Conservation (phyloP, 1,284 basidiomycete genomes). For the Wallemia hederae region DNA sequence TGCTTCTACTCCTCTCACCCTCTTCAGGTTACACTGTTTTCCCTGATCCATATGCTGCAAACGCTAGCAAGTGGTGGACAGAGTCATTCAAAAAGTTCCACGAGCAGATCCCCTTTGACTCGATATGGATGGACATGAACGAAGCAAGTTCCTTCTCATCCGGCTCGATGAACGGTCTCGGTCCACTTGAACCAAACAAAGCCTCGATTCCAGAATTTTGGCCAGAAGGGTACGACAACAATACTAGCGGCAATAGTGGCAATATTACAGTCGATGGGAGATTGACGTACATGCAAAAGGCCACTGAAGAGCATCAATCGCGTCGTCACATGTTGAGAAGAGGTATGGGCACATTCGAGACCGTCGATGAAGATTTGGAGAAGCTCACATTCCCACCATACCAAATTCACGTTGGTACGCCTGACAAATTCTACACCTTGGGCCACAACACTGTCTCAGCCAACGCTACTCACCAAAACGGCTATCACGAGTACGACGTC, state of each 20-base stretch:
- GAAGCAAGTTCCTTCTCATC: slow-evolving; percentile 27
- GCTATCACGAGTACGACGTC: slow-evolving; percentile 27
- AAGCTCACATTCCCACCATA: slow-evolving; percentile 31
- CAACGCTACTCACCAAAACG: slow-evolving; percentile 28
- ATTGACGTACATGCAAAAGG: slow-evolving; percentile 21
- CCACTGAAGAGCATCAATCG: slow-evolving; percentile 8
- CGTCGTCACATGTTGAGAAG: slow-evolving; percentile 16
- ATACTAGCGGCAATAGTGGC: slow-evolving; percentile 30
- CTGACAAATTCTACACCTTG: slow-evolving; percentile 11
- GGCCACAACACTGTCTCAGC: slow-evolving; percentile 22
- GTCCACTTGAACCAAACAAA: slow-evolving; percentile 9
- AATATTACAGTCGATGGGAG: slow-evolving; percentile 41
- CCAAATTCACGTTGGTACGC: slow-evolving; percentile 34
- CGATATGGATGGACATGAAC: slow-evolving; percentile 51
- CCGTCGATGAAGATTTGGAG: slow-evolving; percentile 11
- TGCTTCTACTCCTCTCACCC: slow-evolving; percentile 10
- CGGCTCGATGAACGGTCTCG: slow-evolving; percentile 6
- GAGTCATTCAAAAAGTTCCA: slow-evolving; percentile 26
- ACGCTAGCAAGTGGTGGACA: slow-evolving; percentile 29
- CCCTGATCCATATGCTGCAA: slow-evolving; percentile 37
- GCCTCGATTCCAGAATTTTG: slow-evolving; percentile 5
- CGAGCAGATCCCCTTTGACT: slow-evolving; percentile 15
- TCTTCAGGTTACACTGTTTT: slow-evolving; percentile 27
- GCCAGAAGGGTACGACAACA: slow-evolving; percentile 28
- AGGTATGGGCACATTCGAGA: slow-evolving; percentile 1